Conservation (phyloP, 2,329 filamentous ascomycete species). For the Calonectria naviculata region DNA sequence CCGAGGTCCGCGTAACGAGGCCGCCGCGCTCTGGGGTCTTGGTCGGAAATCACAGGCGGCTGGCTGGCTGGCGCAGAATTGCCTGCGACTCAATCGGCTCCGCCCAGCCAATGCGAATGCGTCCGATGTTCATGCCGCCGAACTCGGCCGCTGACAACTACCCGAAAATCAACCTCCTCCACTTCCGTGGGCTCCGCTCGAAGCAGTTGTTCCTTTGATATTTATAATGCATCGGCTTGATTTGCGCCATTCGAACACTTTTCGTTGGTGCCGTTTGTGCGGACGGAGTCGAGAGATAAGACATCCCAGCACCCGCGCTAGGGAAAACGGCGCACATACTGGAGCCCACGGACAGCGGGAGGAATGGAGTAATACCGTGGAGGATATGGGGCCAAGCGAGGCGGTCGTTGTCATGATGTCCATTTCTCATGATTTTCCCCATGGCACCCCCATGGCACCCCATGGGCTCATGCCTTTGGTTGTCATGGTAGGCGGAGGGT, state of each 20-base stretch:
- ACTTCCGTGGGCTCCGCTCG: constrained; percentile 36
- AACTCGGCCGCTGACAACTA: constrained; percentile 32
- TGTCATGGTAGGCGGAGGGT: constrained; percentile 25
- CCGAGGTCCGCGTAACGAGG: constrained; percentile 19
- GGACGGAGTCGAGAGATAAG: constrained; percentile 36
- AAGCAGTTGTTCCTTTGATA: constrained; percentile 37
- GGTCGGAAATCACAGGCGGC: constrained; percentile 34
- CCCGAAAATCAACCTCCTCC: constrained; percentile 28
- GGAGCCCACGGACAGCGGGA: constrained; percentile 15
- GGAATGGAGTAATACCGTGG: constrained; percentile 14
- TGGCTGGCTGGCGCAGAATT: constrained; percentile 22
- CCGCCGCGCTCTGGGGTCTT: constrained; percentile 25
- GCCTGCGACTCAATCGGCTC: constrained; percentile 27
- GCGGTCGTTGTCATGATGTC: constrained; percentile 20
- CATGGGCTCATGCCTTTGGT: background rate
- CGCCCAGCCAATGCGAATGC: constrained; percentile 28
- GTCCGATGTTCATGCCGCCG: constrained; percentile 31
- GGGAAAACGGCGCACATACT: constrained; percentile 26
- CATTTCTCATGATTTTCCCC: constrained; percentile 5
- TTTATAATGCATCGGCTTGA: constrained; percentile 44
- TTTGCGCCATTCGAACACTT: constrained; percentile 33
- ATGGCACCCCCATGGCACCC: constrained; percentile 1
- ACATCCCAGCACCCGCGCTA: constrained; percentile 33
- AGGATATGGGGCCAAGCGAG: constrained; percentile 11
- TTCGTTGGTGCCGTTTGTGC: constrained; percentile 31